phyloP scores from a whole-genome alignment of 1,284 basidiomycete genomes.

The Pseudozyma thailandica region DNA sequence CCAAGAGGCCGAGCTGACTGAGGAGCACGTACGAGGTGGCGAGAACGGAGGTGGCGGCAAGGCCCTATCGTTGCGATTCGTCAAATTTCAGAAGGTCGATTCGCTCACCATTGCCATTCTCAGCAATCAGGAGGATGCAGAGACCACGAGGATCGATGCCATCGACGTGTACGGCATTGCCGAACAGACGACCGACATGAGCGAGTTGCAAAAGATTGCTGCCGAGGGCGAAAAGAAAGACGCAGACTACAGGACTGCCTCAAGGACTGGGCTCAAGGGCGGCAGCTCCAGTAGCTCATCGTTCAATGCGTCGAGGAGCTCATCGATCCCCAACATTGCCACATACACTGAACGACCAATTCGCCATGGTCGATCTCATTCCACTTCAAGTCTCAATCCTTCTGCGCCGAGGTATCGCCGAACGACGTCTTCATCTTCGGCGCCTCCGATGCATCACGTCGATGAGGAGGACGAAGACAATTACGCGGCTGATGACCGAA shows the following conservation, averaged over 20 bases:
- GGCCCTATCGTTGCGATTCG: constrained; percentile 76
- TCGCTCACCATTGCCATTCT: constrained; percentile 77
- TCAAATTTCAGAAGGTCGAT: constrained; percentile 79
- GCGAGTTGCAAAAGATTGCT: constrained; percentile 51
- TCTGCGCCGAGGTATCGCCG: constrained; percentile 20
- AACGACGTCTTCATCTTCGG: constrained; percentile 19
- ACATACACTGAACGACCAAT: constrained; percentile 22
- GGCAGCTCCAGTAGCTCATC: constrained; percentile 69
- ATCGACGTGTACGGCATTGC: constrained; percentile 79
- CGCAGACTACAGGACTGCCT: constrained; percentile 10
- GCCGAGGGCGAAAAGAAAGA: constrained; percentile 32
- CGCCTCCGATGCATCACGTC: constrained; percentile 36
- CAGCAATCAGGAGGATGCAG: constrained; percentile 79
- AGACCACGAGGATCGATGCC: constrained; percentile 80
- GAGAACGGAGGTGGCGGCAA: constrained; percentile 70
- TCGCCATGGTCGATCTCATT: constrained; percentile 34
- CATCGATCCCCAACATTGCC: constrained; percentile 37
- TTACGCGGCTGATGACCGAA: neutral
- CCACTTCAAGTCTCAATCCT: constrained; percentile 33
- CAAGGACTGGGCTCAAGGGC: constrained; percentile 72
- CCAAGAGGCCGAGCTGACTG: constrained; percentile 69
- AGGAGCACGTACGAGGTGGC: constrained; percentile 61
- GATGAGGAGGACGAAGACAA: constrained; percentile 32
- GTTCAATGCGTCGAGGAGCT: constrained; percentile 23
- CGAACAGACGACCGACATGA: constrained; percentile 73